Evolutionary conservation across 129 eudicot species (phyloP).

Genomic region (Escallonia herrerae): DNA sequence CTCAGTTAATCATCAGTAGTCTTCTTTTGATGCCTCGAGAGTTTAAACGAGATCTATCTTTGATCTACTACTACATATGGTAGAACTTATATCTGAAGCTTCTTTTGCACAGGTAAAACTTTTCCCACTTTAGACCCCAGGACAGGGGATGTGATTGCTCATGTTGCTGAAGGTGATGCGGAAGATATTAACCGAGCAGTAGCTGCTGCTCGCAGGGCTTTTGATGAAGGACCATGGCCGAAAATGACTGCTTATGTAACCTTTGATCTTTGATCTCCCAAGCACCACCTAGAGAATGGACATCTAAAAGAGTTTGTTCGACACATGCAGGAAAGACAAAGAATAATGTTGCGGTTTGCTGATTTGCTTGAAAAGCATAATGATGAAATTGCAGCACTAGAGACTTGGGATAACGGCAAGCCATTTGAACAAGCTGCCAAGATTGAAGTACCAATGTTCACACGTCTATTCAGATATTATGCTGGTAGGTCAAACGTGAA

Average conservation of each 20-base stretch:
- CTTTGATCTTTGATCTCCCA: no score
- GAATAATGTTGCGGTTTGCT: slow-evolving; percentile 42
- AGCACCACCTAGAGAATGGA: not conserved
- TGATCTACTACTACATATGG: not conserved
- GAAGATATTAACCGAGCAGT: slow-evolving; percentile 70
- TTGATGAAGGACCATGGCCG: slow-evolving; percentile 76
- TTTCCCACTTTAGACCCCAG: slow-evolving; percentile 66
- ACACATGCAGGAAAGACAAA: slow-evolving; percentile 47
- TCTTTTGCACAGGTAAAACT: slow-evolving; percentile 38
- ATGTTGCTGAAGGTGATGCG: slow-evolving; percentile 63
- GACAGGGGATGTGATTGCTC: slow-evolving; percentile 60
- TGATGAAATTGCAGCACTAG: slow-evolving; percentile 64
- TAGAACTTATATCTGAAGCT: not conserved
- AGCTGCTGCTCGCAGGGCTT: slow-evolving; percentile 63
- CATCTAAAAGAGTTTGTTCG: not conserved
- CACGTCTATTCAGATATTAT: slow-evolving; percentile 46
- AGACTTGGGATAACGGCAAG: slow-evolving; percentile 74
- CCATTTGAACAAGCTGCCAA: slow-evolving; percentile 44
- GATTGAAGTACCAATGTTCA: slow-evolving; percentile 48
- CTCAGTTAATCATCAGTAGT: not conserved
- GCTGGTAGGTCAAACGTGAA: slow-evolving; percentile 37
- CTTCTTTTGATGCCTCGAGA: not conserved
- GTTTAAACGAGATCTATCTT: not conserved
- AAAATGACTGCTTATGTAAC: slow-evolving; percentile 70
- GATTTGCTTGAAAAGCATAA: slow-evolving; percentile 58